Percentiles rank a stretch among this genome's conserved stretches.
Evolutionary conservation across 2,329 filamentous ascomycete genomes (phyloP).

Genomic region (Thelonectria rubi): DNA sequence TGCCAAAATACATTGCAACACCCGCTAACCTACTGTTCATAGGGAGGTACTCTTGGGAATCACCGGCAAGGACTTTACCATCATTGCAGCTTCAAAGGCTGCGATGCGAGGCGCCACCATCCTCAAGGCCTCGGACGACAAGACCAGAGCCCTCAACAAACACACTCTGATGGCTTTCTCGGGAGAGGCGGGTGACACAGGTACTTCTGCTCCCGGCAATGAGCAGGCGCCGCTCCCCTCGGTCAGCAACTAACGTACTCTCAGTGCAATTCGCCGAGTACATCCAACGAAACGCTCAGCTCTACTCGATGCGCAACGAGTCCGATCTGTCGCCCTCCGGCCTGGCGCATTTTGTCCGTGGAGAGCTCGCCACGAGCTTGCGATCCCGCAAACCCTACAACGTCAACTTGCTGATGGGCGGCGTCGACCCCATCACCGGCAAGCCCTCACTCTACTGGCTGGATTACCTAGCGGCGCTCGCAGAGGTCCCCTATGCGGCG

Average conservation of each 20-base stretch:
- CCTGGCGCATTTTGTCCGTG: slow-evolving; percentile 91
- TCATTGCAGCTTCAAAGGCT: slow-evolving; percentile 97
- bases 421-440: slow-evolving; percentile 89
- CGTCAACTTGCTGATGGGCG: slow-evolving; percentile 94
- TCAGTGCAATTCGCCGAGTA: slow-evolving; percentile 98
- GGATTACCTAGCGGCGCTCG: slow-evolving; percentile 92
- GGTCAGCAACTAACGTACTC: slow-evolving; percentile 36
- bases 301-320: slow-evolving; percentile 98
- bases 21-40: slow-evolving; percentile 26
- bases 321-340: slow-evolving; percentile 89
- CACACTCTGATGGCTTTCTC: slow-evolving; percentile 95
- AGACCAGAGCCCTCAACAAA: slow-evolving; percentile 92
- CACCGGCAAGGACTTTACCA: slow-evolving; percentile 98
- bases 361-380: slow-evolving; percentile 89
- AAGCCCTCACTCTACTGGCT: slow-evolving; percentile 96
- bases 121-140: slow-evolving; percentile 95
- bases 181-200: slow-evolving; percentile 94
- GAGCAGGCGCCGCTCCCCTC: slow-evolving; percentile 15
- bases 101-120: slow-evolving; percentile 97
- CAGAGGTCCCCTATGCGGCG: slow-evolving; percentile 90
- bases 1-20: background rate
- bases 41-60: slow-evolving; percentile 99
- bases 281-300: slow-evolving; percentile 97
- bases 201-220: slow-evolving; percentile 55
- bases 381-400: slow-evolving; percentile 94